A percentile compares a stretch with the other conserved stretches of the same genome.
These are phyloP conservation scores for Effrenium voratum DNA, from an alignment of 73 alveolate species.

Conservation along the genomic window DNA sequence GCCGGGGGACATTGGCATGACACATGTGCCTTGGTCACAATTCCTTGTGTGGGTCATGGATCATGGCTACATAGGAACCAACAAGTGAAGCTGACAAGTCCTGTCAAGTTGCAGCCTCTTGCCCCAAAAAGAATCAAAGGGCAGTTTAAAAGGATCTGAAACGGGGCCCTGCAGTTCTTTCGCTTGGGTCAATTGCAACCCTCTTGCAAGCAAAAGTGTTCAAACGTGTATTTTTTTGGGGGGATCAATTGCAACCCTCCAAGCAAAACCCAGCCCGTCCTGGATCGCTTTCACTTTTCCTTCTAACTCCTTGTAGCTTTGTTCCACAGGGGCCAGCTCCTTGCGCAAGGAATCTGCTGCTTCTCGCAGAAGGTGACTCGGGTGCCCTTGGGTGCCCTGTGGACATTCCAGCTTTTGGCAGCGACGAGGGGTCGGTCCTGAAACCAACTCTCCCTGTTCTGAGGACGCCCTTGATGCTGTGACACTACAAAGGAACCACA, in stretches of 20 bases:
- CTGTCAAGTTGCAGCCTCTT: background rate
- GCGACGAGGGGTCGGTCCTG: background rate
- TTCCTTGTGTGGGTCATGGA: no score
- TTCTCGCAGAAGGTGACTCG: no score
- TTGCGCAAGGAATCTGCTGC: no score
- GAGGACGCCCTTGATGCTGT: background rate
- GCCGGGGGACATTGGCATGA: no score
- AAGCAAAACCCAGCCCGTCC: background rate
- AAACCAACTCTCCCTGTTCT: background rate
- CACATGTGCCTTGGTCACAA: no score
- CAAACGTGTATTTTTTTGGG: no score
- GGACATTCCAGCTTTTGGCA: background rate
- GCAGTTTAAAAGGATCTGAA: background rate
- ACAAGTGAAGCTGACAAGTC: background rate
- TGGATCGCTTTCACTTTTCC: constrained; percentile 20
- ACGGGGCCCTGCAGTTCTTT: background rate
- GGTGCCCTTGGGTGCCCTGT: background rate
- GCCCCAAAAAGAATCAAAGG: background rate
- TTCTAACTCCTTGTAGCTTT: background rate
- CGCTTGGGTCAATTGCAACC: background rate
- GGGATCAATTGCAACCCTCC: no score
- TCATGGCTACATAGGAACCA: no score
- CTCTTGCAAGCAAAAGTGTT: background rate
- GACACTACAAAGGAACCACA: background rate
- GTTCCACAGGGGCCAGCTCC: constrained; percentile 9